Evolutionary conservation across 129 eudicot species (phyloP).

Genomic region (Ambrosia trifida): DNA sequence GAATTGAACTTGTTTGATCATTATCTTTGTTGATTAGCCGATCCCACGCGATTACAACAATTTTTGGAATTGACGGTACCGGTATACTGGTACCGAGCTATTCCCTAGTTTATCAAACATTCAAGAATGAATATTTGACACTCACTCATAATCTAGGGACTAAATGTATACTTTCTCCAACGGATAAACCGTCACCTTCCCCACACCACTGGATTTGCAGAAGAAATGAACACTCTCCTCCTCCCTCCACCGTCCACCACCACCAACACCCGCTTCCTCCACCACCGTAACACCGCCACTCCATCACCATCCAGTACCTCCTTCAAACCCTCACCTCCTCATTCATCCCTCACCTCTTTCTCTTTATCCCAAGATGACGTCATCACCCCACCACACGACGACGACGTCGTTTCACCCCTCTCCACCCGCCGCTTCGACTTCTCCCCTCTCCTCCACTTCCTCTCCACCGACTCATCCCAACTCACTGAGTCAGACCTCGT

Average conservation of each 20-base stretch:
- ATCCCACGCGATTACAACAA: too few relatives aligned
- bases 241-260: slow-evolving; percentile 55
- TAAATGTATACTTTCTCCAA: slow-evolving; percentile 1
- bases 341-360: slow-evolving; percentile 39
- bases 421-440: slow-evolving; percentile 68
- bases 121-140: background rate
- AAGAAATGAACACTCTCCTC: slow-evolving; percentile 55
- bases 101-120: too few relatives aligned
- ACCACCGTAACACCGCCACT: slow-evolving; percentile 38
- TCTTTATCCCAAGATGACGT: slow-evolving; percentile 26
- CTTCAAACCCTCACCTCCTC: slow-evolving; percentile 18
- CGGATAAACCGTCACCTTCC: slow-evolving; percentile 39
- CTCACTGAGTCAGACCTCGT: slow-evolving; percentile 66
- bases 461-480: slow-evolving; percentile 39
- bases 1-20: too few relatives aligned
- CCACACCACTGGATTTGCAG: slow-evolving; percentile 29
- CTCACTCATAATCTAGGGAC: slow-evolving; percentile 21
- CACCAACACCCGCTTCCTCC: slow-evolving; percentile 42
- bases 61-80: background rate
- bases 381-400: slow-evolving; percentile 35
- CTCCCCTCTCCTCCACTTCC: slow-evolving; percentile 74
- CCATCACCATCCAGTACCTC: slow-evolving; percentile 30
- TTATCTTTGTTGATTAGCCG: too few relatives aligned
- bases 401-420: slow-evolving; percentile 44
- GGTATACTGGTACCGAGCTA: too few relatives aligned